Base-by-base conservation (phyloP, 2,329 filamentous ascomycete genomes). In the Periconia sp. region DNA sequence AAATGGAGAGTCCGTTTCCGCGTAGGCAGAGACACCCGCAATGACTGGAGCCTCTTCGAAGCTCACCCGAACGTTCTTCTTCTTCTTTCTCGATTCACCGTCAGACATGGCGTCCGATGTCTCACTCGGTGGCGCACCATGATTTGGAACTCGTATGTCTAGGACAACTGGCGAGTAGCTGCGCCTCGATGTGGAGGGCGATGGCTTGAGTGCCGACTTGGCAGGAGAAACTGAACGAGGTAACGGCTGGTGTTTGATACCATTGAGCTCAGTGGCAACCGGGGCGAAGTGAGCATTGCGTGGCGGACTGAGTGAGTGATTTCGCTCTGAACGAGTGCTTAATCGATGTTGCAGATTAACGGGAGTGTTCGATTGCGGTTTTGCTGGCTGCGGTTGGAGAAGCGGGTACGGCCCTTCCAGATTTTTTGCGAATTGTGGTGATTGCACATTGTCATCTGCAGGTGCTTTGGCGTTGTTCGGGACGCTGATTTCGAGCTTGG, bases 181-280 rank as follows among this genome's bases (percentile, higher is more conserved):
- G 17, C 77, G 69, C 11, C 76, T 58, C 0, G 77, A 79, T 1
- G 82, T 79, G 1, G 85, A 81, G 46, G 83, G 85, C 1, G 77
- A 79, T 30, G 85, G 79, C 68, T 92, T 92, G 57, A 92, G 67
- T 1, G 89, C 89, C 1, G 89, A 91, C 69, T 93, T 93, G 44
- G 85, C 85, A 10, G 90, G 90, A 0, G 89, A 92, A 11, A 89
- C 77, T 6, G 89, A 90, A 45, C 90, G 82, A 30, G 85, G 78
- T 19, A 88, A 86, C 6, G 89, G 90, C 50, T 85, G 81, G 65
- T 92, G 89, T 57, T 80, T 85, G 27, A 87, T 77, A 1, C 80
- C 74, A 13, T 85, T 69, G 15, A 78, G 72, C 20, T 81, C 76
- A 7, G 83, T 81, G 33, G 83, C 77, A 8, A 81, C 78, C 10